Percentiles rank a stretch among this genome's conserved stretches.
These are phyloP conservation scores for Calocybe gambosa DNA, from an alignment of 1,284 basidiomycete species.

Conservation along the genomic window DNA sequence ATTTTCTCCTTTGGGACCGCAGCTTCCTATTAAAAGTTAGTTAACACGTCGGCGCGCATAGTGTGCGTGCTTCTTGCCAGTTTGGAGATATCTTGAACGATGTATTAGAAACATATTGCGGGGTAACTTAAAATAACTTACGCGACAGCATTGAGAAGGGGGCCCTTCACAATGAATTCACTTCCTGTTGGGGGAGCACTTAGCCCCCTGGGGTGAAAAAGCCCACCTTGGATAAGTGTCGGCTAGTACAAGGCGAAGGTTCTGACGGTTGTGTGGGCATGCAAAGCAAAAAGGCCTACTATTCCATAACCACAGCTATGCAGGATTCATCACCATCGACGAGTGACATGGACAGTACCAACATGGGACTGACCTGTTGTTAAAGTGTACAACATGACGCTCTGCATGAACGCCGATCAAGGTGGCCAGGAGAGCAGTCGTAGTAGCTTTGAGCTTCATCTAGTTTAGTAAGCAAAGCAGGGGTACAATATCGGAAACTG, in stretches of 20 bases:
- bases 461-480: no score
- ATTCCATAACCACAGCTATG: conserved; percentile 23
- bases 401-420: conserved; percentile 20
- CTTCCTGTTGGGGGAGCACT: conserved; percentile 22
- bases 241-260: conserved; percentile 17
- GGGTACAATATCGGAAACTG: no score
- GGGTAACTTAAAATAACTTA: conserved; percentile 15
- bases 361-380: conserved; percentile 19
- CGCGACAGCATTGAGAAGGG: conserved; percentile 32
- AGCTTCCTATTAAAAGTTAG: conserved; percentile 19
- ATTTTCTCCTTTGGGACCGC: conserved; percentile 38
- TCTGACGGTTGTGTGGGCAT: background rate
- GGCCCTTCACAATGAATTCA: conserved; percentile 28
- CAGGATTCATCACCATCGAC: background rate
- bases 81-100: conserved; percentile 30
- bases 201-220: no score
- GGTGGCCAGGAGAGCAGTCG: conserved; percentile 13
- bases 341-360: background rate
- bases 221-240: conserved; percentile 21
- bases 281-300: conserved; percentile 11
- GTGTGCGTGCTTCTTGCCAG: conserved; percentile 17
- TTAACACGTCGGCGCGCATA: background rate
- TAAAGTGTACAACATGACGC: conserved; percentile 24
- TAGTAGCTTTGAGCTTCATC: conserved; percentile 12
- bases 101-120: background rate